phyloP scores from a whole-genome alignment of 352 stramenopile genomes.

The Phytophthora pluvialis region DNA sequence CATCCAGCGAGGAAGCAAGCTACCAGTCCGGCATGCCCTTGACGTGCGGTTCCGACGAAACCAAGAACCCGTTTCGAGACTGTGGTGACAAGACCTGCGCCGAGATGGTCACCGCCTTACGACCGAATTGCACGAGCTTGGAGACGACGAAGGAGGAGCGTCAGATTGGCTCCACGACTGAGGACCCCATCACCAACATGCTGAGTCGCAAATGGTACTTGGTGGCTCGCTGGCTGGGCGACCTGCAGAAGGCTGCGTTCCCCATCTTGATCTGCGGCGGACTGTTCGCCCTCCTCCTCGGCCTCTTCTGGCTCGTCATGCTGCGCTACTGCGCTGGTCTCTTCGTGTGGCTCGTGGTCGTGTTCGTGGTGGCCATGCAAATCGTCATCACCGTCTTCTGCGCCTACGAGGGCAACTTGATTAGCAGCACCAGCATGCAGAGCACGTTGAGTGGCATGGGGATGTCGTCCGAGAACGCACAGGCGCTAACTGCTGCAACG shows the following conservation, averaged over 20 bases:
- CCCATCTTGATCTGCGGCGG: conserved; percentile 81
- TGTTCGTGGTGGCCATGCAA: conserved; percentile 68
- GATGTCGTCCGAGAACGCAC: conserved; percentile 41
- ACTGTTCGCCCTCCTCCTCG: conserved; percentile 66
- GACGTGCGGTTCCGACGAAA: conserved; percentile 49
- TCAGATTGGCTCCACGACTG: conserved; percentile 45
- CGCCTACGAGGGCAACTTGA: conserved; percentile 71
- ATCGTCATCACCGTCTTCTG: conserved; percentile 80
- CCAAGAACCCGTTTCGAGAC: conserved; percentile 56
- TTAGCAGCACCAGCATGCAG: conserved; percentile 55
- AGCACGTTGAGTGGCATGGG: conserved; percentile 63
- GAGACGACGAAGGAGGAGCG: conserved; percentile 52
- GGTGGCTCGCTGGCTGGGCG: conserved; percentile 76
- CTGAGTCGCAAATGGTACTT: conserved; percentile 75
- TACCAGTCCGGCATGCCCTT: conserved; percentile 36
- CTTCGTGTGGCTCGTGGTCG: conserved; percentile 84
- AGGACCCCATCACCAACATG: conserved; percentile 61
- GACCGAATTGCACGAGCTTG: conserved; percentile 60
- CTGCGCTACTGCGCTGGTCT: conserved; percentile 78
- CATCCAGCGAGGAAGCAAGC: conserved; percentile 41
- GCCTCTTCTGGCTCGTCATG: conserved; percentile 78
- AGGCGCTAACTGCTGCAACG: conserved; percentile 40
- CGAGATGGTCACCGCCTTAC: conserved; percentile 43
- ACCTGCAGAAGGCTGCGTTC: conserved; percentile 79
- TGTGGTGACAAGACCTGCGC: conserved; percentile 60